Conservation (phyloP, 1,284 basidiomycete species). For the Sparassis latifolia region DNA sequence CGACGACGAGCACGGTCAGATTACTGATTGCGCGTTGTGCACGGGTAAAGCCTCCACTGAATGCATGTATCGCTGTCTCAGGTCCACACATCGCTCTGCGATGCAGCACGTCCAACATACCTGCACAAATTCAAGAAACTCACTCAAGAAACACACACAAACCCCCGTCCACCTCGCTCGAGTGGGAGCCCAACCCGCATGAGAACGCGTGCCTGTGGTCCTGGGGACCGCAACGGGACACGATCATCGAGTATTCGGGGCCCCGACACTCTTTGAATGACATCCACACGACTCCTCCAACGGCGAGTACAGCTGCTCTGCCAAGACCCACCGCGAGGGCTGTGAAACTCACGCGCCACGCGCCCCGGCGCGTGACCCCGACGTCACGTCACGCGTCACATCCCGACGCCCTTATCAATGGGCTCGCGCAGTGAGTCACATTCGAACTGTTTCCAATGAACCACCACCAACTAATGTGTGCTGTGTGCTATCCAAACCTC, state of each 20-base stretch:
- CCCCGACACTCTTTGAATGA: background rate
- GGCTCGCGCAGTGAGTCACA: background rate
- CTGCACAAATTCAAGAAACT: too few species aligned
- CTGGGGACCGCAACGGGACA: too few species aligned
- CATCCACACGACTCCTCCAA: background rate
- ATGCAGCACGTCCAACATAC: too few species aligned
- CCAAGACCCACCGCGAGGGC: background rate
- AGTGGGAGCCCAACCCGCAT: too few species aligned
- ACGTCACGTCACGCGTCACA: background rate
- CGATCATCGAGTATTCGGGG: background rate
- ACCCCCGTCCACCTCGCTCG: too few species aligned
- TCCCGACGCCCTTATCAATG: background rate
- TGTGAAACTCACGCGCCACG: background rate
- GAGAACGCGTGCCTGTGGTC: too few species aligned
- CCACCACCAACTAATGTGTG: background rate
- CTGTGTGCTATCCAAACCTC: background rate
- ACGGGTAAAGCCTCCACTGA: too few species aligned
- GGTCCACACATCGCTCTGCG: too few species aligned
- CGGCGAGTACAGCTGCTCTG: background rate
- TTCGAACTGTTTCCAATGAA: background rate
- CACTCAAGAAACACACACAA: too few species aligned
- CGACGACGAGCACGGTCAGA: too few species aligned
- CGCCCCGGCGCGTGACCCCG: background rate
- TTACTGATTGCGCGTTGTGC: too few species aligned
- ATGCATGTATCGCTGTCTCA: too few species aligned